Evolutionary conservation across 2,329 filamentous ascomycete genomes (phyloP), one percentile per base, ranked within the genome.

Genomic region (Colletotrichum limetticola): DNA sequence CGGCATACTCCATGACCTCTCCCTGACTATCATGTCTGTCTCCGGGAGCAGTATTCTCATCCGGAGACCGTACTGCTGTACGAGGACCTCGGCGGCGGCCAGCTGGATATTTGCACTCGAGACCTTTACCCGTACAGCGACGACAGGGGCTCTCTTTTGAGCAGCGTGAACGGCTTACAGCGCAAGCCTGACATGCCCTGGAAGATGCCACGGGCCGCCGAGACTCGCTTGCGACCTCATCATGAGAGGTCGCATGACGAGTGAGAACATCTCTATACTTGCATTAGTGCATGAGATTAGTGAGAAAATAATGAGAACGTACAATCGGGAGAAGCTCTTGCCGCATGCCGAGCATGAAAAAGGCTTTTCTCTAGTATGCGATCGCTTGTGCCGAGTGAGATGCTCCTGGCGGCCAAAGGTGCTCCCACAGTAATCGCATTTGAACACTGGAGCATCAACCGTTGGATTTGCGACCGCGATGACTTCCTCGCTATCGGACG

Each of bases 131-230:
- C 11, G 59, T 42, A 35, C 74, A 74, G 4, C 72, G 74, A 22
- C 53, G 64, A 30, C 74, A 75, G 30, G 74, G 74, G 2, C 59
- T 24, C 16, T 52, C 72, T 26, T 62, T 57, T 1, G 74, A 68
- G 58, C 74, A 75, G 4, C 74, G 61, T 5, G 74, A 63, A 28
- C 72, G 74, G 35, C 62, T 69, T 4, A 53, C 42, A 11, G 74
- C 74, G 35, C 74, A 75, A 35, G 74, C 74, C 14, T 53, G 42
- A 42, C 74, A 74, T 11, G 74, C 74, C 35, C 74, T 59, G 4
- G 53, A 49, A 14, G 26, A 42, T 26, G 37, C 14, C n/a, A 57
- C 42, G 19, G 30, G 35, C 7, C 19, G 55, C 3, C 26, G 26
- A 16, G 46, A 55, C 12, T 28, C 63, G 12, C 26, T 53, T 26